Percentiles rank a stretch among this genome's conserved stretches.
These are phyloP conservation scores for Lachnellula suecica DNA, from an alignment of 2,329 filamentous ascomycete species.

Conservation along the genomic window DNA sequence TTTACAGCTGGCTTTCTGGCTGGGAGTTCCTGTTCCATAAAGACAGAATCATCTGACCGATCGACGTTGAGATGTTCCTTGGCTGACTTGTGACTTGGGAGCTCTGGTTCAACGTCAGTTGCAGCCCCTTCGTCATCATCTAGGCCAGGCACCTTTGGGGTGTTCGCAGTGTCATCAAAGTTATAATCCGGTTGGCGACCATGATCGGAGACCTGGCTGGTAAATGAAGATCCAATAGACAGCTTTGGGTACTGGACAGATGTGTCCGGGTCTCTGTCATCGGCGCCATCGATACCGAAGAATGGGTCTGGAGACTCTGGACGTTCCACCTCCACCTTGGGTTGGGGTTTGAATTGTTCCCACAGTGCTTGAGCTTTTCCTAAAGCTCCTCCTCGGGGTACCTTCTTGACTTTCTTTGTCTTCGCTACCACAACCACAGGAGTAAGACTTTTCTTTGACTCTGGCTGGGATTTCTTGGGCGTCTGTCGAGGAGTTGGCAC, in stretches of 20 bases:
- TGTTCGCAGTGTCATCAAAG: constrained; percentile 30
- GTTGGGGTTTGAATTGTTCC: constrained; percentile 13
- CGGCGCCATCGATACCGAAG: constrained; percentile 11
- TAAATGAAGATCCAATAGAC: constrained; percentile 36
- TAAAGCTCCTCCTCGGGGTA: background rate
- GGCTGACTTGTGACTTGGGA: background rate
- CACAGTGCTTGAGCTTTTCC: constrained; percentile 20
- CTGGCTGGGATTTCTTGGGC: constrained; percentile 3
- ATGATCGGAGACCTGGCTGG: constrained; percentile 42
- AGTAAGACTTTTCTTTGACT: background rate
- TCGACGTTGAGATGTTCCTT: background rate
- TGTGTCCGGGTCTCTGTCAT: constrained; percentile 11
- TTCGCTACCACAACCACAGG: background rate
- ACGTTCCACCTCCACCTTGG: background rate
- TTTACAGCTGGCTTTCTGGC: constrained; percentile 1
- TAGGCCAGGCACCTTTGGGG: constrained; percentile 4
- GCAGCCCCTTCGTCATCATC: constrained; percentile 6
- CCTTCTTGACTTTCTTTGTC: background rate
- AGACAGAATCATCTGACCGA: constrained; percentile 6
- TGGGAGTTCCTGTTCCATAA: constrained; percentile 2
- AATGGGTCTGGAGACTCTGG: constrained; percentile 5
- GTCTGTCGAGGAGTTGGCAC: background rate
- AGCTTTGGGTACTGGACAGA: constrained; percentile 33
- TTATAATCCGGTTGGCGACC: constrained; percentile 51
- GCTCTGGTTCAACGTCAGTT: constrained; percentile 3